Evolutionary conservation across 129 eudicot species (phyloP).

Genomic region (Escallonia herrerae): DNA sequence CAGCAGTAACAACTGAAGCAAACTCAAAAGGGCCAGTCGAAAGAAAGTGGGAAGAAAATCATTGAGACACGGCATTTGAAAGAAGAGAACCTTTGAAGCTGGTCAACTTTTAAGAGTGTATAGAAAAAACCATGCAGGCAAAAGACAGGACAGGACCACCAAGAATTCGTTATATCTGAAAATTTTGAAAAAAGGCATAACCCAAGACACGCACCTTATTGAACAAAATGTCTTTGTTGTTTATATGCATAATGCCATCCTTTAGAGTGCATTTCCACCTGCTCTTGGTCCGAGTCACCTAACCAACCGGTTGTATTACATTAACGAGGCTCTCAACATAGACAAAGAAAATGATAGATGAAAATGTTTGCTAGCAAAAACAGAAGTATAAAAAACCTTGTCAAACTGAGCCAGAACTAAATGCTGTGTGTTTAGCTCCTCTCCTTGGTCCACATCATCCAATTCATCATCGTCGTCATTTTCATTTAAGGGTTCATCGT

Average conservation of each 20-base stretch:
- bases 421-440: conserved; percentile 87
- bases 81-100: too few species aligned
- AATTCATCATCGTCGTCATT: conserved; percentile 88
- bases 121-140: neutral
- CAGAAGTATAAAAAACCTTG: conserved; percentile 42
- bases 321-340: neutral
- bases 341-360: neutral
- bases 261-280: conserved; percentile 97
- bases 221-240: conserved; percentile 81
- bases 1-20: too few species aligned
- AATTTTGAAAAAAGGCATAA: neutral
- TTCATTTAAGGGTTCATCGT: conserved; percentile 87
- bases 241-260: conserved; percentile 96
- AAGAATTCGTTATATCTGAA: too few species aligned
- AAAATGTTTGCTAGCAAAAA: neutral
- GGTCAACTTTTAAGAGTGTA: neutral
- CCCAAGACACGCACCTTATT: conserved; percentile 55
- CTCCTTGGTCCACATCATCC: conserved; percentile 93
- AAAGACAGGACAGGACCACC: neutral
- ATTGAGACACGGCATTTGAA: neutral
- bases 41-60: neutral
- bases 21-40: neutral
- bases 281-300: conserved; percentile 99
- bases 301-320: conserved; percentile 5
- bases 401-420: conserved; percentile 93